phyloP scores from a whole-genome alignment of 2,329 filamentous ascomycete species.

The Tricladium varicosporioides region DNA sequence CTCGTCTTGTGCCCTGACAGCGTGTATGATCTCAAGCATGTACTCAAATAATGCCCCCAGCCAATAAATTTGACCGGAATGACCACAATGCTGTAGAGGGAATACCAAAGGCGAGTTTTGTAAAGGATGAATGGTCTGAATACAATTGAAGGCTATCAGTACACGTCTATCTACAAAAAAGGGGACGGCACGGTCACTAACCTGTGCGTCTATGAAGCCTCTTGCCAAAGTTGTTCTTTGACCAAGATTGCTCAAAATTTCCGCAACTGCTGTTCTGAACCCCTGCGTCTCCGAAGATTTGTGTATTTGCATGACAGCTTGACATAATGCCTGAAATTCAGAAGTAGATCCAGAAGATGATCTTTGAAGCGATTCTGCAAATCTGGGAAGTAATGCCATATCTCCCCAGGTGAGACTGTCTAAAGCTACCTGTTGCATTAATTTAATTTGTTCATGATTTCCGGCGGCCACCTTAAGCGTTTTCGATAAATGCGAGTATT shows the following conservation, averaged over 20 bases:
- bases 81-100: conserved; percentile 41
- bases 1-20: conserved; percentile 41
- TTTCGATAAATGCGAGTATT: conserved; percentile 28
- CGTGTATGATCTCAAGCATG: conserved; percentile 43
- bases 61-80: conserved; percentile 42
- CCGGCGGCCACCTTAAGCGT: conserved; percentile 12
- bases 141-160: conserved; percentile 33
- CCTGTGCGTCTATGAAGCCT: conserved; percentile 42
- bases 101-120: conserved; percentile 54
- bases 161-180: conserved; percentile 27
- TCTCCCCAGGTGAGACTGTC: conserved; percentile 35
- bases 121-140: conserved; percentile 56
- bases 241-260: conserved; percentile 26
- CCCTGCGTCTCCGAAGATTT: conserved; percentile 23
- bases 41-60: conserved; percentile 52
- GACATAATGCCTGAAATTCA: conserved; percentile 4
- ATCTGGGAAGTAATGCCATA: conserved; percentile 29
- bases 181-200: conserved; percentile 37
- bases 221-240: conserved; percentile 20
- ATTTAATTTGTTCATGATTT: conserved; percentile 5
- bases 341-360: neutral
- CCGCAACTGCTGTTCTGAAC: conserved; percentile 24
- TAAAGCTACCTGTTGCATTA: conserved; percentile 26
- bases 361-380: conserved; percentile 14
- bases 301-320: conserved; percentile 26